A percentile compares a stretch with the other conserved stretches of the same genome.
These are phyloP conservation scores for Trypanosoma conorhini DNA, from an alignment of 208 protist genomes.

Conservation along the genomic window DNA sequence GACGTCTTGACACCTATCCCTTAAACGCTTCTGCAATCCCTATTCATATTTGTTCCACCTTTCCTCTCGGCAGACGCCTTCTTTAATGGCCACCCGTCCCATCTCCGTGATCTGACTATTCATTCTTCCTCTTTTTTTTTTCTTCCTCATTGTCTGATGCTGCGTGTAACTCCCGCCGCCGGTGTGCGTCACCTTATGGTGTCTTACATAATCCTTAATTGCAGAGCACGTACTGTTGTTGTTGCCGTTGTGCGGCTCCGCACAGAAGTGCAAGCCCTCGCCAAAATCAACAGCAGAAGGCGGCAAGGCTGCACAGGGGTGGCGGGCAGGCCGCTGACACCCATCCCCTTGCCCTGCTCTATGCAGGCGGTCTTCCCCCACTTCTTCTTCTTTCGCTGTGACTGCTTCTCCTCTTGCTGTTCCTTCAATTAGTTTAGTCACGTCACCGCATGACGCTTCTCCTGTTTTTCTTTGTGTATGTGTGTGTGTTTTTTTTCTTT, in stretches of 20 bases:
- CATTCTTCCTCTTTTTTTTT: slow-evolving; percentile 5
- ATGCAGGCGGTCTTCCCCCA: not conserved
- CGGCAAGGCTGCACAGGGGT: no score
- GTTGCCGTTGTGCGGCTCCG: not conserved
- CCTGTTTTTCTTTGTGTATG: slow-evolving; percentile 5
- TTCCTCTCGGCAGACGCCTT: not conserved
- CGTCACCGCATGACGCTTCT: not conserved
- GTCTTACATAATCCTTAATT: no score
- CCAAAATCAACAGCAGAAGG: no score
- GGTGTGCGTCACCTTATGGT: no score
- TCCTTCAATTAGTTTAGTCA: not conserved
- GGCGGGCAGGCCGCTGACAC: not conserved
- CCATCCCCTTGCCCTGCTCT: not conserved
- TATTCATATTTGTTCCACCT: not conserved
- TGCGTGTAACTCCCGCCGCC: no score
- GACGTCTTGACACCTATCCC: not conserved
- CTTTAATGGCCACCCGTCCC: not conserved
- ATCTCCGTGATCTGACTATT: not conserved
- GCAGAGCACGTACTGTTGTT: not conserved
- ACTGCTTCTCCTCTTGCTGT: not conserved
- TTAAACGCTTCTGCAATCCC: not conserved
- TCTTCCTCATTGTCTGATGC: not conserved
- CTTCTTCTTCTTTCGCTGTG: not conserved
- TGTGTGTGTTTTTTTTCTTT: no score
- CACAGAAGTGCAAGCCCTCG: no score